Evolutionary conservation across 2,329 filamentous ascomycete species (phyloP).

Genomic region (Macroventuria anomochaeta): DNA sequence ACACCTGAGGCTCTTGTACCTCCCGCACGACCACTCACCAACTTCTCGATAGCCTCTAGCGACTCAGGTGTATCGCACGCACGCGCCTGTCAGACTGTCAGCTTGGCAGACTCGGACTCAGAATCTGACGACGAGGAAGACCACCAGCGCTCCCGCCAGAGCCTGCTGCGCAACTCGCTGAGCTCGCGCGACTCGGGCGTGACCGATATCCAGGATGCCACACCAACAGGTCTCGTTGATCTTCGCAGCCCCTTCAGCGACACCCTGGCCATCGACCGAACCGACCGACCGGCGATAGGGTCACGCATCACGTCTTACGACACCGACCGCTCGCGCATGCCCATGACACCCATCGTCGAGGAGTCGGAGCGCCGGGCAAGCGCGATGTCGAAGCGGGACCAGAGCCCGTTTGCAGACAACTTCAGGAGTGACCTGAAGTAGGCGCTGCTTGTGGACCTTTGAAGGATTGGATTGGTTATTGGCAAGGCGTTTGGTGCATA

Average conservation of each 20-base stretch:
- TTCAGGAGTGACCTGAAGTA: slow-evolving; percentile 25
- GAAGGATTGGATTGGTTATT: neutral
- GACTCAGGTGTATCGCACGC: slow-evolving; percentile 43
- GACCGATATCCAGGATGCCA: slow-evolving; percentile 47
- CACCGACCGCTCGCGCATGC: slow-evolving; percentile 34
- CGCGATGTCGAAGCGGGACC: slow-evolving; percentile 38
- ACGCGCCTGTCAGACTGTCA: slow-evolving; percentile 37
- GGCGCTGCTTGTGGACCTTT: neutral
- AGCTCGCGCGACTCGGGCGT: slow-evolving; percentile 38
- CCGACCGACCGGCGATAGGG: slow-evolving; percentile 31
- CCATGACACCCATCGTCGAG: slow-evolving; percentile 56
- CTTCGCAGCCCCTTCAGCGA: slow-evolving; percentile 46
- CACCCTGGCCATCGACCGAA: slow-evolving; percentile 30
- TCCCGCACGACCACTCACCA: slow-evolving; percentile 38
- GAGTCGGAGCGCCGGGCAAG: slow-evolving; percentile 50
- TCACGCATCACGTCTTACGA: slow-evolving; percentile 43
- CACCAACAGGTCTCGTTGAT: slow-evolving; percentile 37
- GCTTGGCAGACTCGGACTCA: slow-evolving; percentile 37
- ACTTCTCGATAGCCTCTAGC: slow-evolving; percentile 39
- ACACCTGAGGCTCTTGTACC: slow-evolving; percentile 35
- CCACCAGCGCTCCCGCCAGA: slow-evolving; percentile 42
- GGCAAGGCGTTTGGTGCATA: slow-evolving; percentile 21
- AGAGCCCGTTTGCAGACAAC: slow-evolving; percentile 46
- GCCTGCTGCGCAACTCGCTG: slow-evolving; percentile 36
- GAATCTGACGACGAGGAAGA: slow-evolving; percentile 44